phyloP scores from a whole-genome alignment of 2,329 filamentous ascomycete genomes.

The Neonectria faginata region DNA sequence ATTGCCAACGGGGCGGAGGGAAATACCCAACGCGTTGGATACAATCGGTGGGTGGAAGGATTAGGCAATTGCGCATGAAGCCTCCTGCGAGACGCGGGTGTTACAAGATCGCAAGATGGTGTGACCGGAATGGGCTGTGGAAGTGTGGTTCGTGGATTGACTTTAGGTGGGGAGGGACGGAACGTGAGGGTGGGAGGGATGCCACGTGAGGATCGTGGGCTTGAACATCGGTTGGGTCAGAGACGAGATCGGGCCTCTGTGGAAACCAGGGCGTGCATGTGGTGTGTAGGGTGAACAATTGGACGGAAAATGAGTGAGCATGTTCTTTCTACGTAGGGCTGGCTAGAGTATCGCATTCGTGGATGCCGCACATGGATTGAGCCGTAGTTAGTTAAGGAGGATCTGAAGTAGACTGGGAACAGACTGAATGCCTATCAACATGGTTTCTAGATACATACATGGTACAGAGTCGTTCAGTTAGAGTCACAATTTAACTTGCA shows the following conservation, averaged over 20 bases:
- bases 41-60: not conserved
- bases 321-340: not conserved
- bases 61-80: not conserved
- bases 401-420: not conserved
- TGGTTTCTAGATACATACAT: no score
- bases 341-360: not conserved
- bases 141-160: slow-evolving; percentile 15
- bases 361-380: not conserved
- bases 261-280: not conserved
- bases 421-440: not conserved
- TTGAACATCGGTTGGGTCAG: not conserved
- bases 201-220: slow-evolving; percentile 21
- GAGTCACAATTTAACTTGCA: slow-evolving; percentile 16
- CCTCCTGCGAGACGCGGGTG: slow-evolving; percentile 3
- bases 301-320: not conserved
- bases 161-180: slow-evolving; percentile 15
- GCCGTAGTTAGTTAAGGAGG: not conserved
- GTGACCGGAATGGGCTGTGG: slow-evolving; percentile 16
- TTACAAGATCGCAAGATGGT: slow-evolving; percentile 12
- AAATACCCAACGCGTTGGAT: not conserved
- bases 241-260: slow-evolving; percentile 1
- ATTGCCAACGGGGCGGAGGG: not conserved
- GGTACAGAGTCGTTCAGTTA: slow-evolving; percentile 19
- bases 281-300: not conserved
- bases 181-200: slow-evolving; percentile 5